Evolutionary conservation across 176 grass and related monocot species (phyloP), one percentile per base, ranked within the genome.

Genomic region (Oryza meyeriana): DNA sequence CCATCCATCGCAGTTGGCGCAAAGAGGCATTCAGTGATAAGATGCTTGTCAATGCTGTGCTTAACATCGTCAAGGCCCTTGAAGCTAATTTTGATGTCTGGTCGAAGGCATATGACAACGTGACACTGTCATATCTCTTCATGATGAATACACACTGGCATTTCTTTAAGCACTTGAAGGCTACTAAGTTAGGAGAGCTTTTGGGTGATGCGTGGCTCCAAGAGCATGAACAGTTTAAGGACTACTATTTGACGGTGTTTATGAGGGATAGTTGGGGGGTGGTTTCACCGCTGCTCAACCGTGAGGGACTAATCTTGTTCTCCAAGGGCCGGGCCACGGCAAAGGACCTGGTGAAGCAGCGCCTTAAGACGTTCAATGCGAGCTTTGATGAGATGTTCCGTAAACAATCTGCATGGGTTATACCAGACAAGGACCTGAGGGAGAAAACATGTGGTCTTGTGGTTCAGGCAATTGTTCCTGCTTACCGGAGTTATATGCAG

Each of bases 401-500:
- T 22, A 94, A 83, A 61, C 95, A 98, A 17, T 91, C 71, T 2
- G 83, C 89, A 1, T 98, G 95, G 95, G 79, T 98, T 30, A 94
- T 98, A 80, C 85, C 86, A 27, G 92, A 98, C 75, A 93, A 92
- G 78, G 92, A 98, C 31, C 79, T 94, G 65, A 84, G 92, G 62
- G 85, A 87, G 80, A 94, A 87, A 67, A 84, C 85, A 31, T 94
- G 95, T 45, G 63, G 83, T 31, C 89, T 85, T 74, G 83, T 98
- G 64, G 84, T 93, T 31, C 95, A 94, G 69, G 85, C 92, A 11
- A 85, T 98, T 9, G 92, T 98, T 66, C 95, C 95, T 27, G 72
- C 79, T 77, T 98, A 98, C 81, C 65, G 95, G 79, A 98, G 95
- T 81, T 98, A 94, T 82, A 89, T 98, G 95, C 95, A 98, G 84